A percentile compares a stretch with the other conserved stretches of the same genome.
Conservation (phyloP, 805 yeast species). For the Phaffomyces thermotolerans region DNA sequence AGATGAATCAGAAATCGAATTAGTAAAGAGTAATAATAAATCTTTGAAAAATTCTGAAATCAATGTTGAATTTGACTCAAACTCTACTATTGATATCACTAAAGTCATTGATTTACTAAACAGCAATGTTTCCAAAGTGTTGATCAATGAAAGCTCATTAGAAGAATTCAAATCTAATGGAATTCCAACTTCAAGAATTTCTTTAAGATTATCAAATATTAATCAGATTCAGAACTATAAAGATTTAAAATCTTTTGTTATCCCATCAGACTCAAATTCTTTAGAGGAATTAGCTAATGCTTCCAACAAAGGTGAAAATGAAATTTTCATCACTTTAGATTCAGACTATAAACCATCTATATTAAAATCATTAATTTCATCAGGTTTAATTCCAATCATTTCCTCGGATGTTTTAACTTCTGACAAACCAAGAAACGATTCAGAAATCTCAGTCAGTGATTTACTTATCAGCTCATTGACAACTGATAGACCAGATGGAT, state of each 20-base stretch:
- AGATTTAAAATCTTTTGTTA: constrained; percentile 13
- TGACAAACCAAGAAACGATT: constrained; percentile 11
- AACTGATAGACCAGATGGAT: constrained; percentile 83
- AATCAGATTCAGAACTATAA: constrained; percentile 6
- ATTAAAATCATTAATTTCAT: constrained; percentile 16
- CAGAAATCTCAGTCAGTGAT: constrained; percentile 31
- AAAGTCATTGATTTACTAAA: constrained; percentile 52
- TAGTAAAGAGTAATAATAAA: constrained; percentile 13
- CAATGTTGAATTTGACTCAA: constrained; percentile 23
- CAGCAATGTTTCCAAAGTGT: constrained; percentile 46
- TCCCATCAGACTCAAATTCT: constrained; percentile 12
- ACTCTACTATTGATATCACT: constrained; percentile 23
- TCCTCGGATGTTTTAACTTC: constrained; percentile 14
- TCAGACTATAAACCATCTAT: constrained; percentile 8
- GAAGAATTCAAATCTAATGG: constrained; percentile 35
- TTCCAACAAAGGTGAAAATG: constrained; percentile 13
- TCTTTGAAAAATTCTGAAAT: constrained; percentile 14
- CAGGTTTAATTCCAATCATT: constrained; percentile 21
- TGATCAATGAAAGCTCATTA: constrained; percentile 29
- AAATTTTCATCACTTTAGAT: constrained; percentile 11
- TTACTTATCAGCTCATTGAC: constrained; percentile 45
- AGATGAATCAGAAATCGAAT: constrained; percentile 17
- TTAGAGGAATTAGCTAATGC: constrained; percentile 15
- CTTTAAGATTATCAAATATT: constrained; percentile 6
- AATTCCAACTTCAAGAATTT: constrained; percentile 34